phyloP scores from a whole-genome alignment of 192 early-diverging fungal species.

The Linnemannia schmuckeri region DNA sequence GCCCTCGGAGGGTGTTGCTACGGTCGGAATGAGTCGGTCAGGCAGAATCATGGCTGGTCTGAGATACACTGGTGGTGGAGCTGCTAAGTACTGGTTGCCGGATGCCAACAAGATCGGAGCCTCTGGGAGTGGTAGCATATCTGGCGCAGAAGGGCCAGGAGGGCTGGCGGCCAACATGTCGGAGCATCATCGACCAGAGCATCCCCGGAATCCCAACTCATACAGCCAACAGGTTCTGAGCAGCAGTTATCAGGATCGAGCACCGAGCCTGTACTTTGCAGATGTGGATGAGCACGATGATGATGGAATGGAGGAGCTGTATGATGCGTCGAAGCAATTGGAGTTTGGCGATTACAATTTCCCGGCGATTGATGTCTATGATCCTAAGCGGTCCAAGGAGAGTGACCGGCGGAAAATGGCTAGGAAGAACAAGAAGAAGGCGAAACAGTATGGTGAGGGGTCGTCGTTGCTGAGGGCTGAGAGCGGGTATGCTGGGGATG shows the following conservation, averaged over 20 bases:
- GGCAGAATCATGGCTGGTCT: conserved; percentile 72
- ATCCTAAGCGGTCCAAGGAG: conserved; percentile 47
- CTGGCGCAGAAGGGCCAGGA: conserved; percentile 37
- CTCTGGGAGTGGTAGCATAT: conserved; percentile 80
- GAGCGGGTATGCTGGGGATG: background rate
- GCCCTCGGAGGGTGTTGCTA: conserved; percentile 74
- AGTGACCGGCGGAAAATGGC: conserved; percentile 48
- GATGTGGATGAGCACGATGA: conserved; percentile 41
- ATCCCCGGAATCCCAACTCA: conserved; percentile 24
- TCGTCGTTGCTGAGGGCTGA: conserved; percentile 12
- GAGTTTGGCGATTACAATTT: conserved; percentile 71
- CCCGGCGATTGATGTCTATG: conserved; percentile 61
- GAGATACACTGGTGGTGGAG: conserved; percentile 63
- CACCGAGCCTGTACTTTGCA: conserved; percentile 38
- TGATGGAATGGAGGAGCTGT: conserved; percentile 61
- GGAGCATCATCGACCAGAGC: conserved; percentile 23
- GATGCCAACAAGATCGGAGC: conserved; percentile 51
- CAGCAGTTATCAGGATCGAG: conserved; percentile 25
- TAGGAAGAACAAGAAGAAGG: conserved; percentile 50
- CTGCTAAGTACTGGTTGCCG: conserved; percentile 67
- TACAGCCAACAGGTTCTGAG: conserved; percentile 35
- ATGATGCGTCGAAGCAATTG: conserved; percentile 57
- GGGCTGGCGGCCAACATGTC: conserved; percentile 67
- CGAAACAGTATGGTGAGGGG: conserved; percentile 20
- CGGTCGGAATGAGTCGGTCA: conserved; percentile 65